phyloP scores from a whole-genome alignment of 805 yeast genomes.

The Metschnikowia lochheadii region DNA sequence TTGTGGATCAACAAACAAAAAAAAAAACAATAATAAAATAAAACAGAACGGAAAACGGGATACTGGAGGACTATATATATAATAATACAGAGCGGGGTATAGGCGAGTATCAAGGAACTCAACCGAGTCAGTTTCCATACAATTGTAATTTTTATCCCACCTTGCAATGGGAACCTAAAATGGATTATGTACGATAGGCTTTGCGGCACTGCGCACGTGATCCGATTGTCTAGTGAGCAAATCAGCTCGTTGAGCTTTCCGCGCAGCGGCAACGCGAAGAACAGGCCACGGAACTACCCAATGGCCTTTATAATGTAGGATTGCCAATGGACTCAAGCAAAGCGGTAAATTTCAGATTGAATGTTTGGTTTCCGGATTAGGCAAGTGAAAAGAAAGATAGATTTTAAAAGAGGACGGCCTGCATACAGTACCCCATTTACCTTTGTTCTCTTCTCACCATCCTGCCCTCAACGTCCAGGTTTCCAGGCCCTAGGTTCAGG shows the following conservation, averaged over 20 bases:
- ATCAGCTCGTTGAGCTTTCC: background rate
- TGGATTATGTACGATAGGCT: background rate
- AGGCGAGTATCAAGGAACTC: too few relatives aligned
- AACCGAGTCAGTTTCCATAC: too few relatives aligned
- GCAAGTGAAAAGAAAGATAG: background rate
- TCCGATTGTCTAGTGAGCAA: background rate
- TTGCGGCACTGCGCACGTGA: slow-evolving; percentile 1
- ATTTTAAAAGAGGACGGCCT: background rate
- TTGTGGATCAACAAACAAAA: too few relatives aligned
- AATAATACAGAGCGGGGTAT: too few relatives aligned
- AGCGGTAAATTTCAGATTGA: background rate
- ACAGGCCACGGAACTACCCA: background rate
- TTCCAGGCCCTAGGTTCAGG: background rate
- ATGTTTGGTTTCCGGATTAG: background rate
- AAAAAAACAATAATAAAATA: too few relatives aligned
- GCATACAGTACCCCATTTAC: background rate
- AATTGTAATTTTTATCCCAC: too few relatives aligned
- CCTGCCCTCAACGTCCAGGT: background rate
- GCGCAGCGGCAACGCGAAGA: slow-evolving; percentile 1
- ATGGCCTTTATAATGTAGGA: background rate
- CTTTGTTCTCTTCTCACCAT: background rate
- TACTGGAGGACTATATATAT: too few relatives aligned
- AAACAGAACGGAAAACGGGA: too few relatives aligned
- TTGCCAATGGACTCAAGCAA: background rate
- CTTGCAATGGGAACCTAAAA: too few relatives aligned